These are phyloP conservation scores for Endotrypanum monterogeii DNA, from an alignment of 208 protist genomes.

Conservation along the genomic window DNA sequence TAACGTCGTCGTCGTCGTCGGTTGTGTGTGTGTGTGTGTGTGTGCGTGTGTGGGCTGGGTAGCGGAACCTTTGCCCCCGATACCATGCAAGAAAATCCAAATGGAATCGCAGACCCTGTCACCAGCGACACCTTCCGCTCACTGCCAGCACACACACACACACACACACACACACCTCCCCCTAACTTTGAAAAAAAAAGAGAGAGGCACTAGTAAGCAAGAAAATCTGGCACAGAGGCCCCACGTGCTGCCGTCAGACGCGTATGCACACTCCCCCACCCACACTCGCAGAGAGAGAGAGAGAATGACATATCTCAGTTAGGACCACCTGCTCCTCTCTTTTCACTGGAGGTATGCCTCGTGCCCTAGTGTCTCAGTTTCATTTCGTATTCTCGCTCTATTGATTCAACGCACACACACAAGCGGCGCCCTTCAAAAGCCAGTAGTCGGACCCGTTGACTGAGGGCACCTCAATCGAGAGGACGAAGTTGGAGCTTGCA, in stretches of 20 bases:
- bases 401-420: constrained; percentile 80
- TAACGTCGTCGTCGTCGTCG: neutral
- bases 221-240: neutral
- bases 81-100: neutral
- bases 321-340: too few relatives aligned
- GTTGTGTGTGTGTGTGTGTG: neutral
- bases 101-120: neutral
- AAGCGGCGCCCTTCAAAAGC: constrained; percentile 90
- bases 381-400: constrained; percentile 11
- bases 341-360: neutral
- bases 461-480: constrained; percentile 88
- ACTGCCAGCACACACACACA: neutral
- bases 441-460: constrained; percentile 89
- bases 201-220: too few relatives aligned
- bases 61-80: neutral
- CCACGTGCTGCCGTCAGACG: neutral
- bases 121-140: too few relatives aligned
- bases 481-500: constrained; percentile 96
- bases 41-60: neutral
- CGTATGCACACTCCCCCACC: neutral
- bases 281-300: neutral
- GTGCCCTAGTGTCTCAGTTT: neutral
- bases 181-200: too few relatives aligned
- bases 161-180: neutral
- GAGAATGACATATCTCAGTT: neutral